Conservation (phyloP, 345 rosid genomes). For the Ailanthus altissimus region DNA sequence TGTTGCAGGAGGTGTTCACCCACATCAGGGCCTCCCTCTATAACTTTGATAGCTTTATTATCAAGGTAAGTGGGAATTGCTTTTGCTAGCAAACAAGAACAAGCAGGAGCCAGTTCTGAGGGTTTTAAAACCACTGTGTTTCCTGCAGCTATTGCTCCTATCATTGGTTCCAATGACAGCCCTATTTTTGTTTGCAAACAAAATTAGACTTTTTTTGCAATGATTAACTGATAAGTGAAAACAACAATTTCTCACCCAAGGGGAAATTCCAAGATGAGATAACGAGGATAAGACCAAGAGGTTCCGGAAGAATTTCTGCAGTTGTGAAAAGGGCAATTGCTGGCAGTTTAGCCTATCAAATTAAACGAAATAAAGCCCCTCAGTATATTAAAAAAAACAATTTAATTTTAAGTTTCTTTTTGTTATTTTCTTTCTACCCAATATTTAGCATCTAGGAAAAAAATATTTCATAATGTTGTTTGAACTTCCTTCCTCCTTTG, state of each 20-base stretch:
- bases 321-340: conserved; percentile 43
- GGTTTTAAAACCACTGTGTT: conserved; percentile 75
- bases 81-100: conserved; percentile 56
- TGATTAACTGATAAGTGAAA: too few species aligned
- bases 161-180: conserved; percentile 72
- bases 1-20: conserved; percentile 55
- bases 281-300: conserved; percentile 66
- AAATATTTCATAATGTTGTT: not conserved
- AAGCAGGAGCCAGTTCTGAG: conserved; percentile 67
- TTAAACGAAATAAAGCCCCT: not conserved
- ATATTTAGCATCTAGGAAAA: too few species aligned
- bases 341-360: conserved; percentile 63
- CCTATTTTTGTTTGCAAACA: too few species aligned
- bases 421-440: not conserved
- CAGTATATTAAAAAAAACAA: too few species aligned
- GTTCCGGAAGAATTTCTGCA: conserved; percentile 61
- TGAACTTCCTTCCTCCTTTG: too few species aligned
- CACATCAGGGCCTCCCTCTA: conserved; percentile 65
- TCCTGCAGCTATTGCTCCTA: conserved; percentile 95
- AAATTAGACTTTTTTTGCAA: too few species aligned
- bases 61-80: conserved; percentile 69
- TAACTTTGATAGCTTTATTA: conserved; percentile 59
- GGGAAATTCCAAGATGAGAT: conserved; percentile 78
- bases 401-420: not conserved
- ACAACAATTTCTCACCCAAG: conserved; percentile 50